Conservation (phyloP, 441 rosid species). For the Eutrema salsugineum region DNA sequence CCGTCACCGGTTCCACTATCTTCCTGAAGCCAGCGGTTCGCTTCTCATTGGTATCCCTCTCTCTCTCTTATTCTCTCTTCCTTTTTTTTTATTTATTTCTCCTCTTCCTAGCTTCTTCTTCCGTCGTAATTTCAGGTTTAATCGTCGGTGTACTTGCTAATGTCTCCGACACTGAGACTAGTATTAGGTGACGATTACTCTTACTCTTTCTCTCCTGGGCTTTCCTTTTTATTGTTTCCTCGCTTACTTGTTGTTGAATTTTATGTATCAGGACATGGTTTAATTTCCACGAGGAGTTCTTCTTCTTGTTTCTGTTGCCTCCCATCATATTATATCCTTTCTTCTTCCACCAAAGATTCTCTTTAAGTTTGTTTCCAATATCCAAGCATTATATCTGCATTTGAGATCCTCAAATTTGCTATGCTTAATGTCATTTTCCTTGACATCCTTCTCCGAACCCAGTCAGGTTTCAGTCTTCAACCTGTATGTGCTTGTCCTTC, state of each 20-base stretch:
- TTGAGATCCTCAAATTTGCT: not conserved
- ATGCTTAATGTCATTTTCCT: slow-evolving; percentile 35
- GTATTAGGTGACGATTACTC: slow-evolving; percentile 56
- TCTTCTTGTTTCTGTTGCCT: slow-evolving; percentile 88
- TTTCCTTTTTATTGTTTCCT: not conserved
- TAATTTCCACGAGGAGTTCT: slow-evolving; percentile 95
- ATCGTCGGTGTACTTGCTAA: slow-evolving; percentile 87
- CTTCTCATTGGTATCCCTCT: slow-evolving; percentile 67
- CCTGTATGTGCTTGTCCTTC: slow-evolving; percentile 62
- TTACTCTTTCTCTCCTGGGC: not conserved
- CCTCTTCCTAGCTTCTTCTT: not conserved
- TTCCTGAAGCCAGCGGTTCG: slow-evolving; percentile 98
- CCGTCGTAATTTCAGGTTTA: slow-evolving; percentile 44
- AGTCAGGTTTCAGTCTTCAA: slow-evolving; percentile 87
- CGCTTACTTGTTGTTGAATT: not conserved
- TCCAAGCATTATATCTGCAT: not conserved
- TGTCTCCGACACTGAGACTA: slow-evolving; percentile 79
- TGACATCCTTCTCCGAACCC: slow-evolving; percentile 53
- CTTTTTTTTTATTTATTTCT: not conserved
- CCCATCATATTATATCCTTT: slow-evolving; percentile 96
- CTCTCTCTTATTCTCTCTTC: not conserved
- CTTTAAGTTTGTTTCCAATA: not conserved
- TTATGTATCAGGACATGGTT: slow-evolving; percentile 75
- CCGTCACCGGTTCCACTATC: slow-evolving; percentile 89
- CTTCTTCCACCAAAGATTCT: not conserved